Base-by-base conservation (phyloP, 2,329 filamentous ascomycete species). In the Cordyceps cicadae region DNA sequence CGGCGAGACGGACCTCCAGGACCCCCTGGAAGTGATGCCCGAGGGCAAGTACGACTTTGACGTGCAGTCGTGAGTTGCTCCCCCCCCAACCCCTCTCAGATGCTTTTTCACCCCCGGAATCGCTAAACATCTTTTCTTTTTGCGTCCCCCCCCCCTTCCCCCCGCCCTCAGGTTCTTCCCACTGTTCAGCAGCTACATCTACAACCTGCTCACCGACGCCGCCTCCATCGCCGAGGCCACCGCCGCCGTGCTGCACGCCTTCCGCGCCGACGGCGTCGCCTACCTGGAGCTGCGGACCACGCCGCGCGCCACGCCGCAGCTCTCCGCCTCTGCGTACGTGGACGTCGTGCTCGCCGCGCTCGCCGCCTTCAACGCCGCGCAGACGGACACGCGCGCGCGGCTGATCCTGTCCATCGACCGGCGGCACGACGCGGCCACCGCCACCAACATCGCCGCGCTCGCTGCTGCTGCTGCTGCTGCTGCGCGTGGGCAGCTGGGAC, bases 211-310 rank as follows among this genome's bases (percentile, higher is more conserved):
- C 73, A 84, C 84, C 67, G 84, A 88, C 66, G 72, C 79, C 12
- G 72, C 77, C 3, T 84, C 84, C 64, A 75, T 90, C 53, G 76
- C 74, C 46, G 79, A 83, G 66, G 84, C 88, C 29, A 91, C 89
- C 1, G 76, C 74, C 48, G 79, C 82, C 5, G 88, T 92, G 50
- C 78, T 91, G 7, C 63, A 75, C 21, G 81, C 85, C 66, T 95
- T 94, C 68, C 77, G 81, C 55, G 70, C 72, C 29, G 90, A 94
- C 68, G 88, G 88, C 41, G 86, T 93, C 17, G 79, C 83, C 60
- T 93, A 94, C 69, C 79, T 92, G 14, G 90, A 95, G 70, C 81
- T 94, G 26, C 85, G 90, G 49, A 93, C 90, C 0, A 94, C 89
- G 1, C 90, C 90, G 1, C 83, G 90, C 58, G 79, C 81, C 2